These are phyloP conservation scores for Zygoascus bituminiphila DNA, from an alignment of 805 yeast species.

Conservation along the genomic window DNA sequence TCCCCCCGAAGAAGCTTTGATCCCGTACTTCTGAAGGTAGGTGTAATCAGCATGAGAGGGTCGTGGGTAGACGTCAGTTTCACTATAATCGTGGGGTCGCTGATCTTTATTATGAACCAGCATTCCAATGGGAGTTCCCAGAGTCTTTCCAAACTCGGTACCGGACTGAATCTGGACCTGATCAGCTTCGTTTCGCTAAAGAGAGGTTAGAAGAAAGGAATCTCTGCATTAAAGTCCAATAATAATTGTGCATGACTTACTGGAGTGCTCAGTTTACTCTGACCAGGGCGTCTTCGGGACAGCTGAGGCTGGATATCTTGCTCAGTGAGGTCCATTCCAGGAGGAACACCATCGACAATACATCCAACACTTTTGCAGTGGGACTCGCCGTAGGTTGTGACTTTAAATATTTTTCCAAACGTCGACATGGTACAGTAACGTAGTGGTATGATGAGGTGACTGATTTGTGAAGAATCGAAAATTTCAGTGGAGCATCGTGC, in stretches of 20 bases:
- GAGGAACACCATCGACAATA: slow-evolving; percentile 97
- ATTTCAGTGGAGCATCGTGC: slow-evolving; percentile 1
- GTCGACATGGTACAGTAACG: slow-evolving; percentile 49
- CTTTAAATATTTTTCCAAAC: slow-evolving; percentile 55
- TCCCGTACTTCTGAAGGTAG: slow-evolving; percentile 81
- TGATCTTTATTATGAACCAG: slow-evolving; percentile 89
- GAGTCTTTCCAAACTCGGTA: slow-evolving; percentile 78
- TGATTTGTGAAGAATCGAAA: background rate
- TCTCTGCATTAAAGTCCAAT: background rate
- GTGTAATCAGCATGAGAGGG: slow-evolving; percentile 98
- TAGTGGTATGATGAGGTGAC: background rate
- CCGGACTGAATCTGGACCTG: slow-evolving; percentile 90
- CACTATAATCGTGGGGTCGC: slow-evolving; percentile 91
- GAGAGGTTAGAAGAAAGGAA: background rate
- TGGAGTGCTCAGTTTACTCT: slow-evolving; percentile 85
- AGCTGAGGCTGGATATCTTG: slow-evolving; percentile 91
- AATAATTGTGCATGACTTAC: slow-evolving; percentile 16
- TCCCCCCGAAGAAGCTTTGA: slow-evolving; percentile 93
- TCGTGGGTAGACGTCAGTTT: slow-evolving; percentile 91
- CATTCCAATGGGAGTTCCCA: slow-evolving; percentile 96
- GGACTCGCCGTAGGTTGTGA: slow-evolving; percentile 96
- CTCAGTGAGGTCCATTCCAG: slow-evolving; percentile 79
- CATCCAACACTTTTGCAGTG: slow-evolving; percentile 98
- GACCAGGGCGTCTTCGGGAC: slow-evolving; percentile 97
- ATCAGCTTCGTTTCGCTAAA: slow-evolving; percentile 80